Conservation (phyloP, 495 filamentous ascomycete species). For the Penicillium steckii region DNA sequence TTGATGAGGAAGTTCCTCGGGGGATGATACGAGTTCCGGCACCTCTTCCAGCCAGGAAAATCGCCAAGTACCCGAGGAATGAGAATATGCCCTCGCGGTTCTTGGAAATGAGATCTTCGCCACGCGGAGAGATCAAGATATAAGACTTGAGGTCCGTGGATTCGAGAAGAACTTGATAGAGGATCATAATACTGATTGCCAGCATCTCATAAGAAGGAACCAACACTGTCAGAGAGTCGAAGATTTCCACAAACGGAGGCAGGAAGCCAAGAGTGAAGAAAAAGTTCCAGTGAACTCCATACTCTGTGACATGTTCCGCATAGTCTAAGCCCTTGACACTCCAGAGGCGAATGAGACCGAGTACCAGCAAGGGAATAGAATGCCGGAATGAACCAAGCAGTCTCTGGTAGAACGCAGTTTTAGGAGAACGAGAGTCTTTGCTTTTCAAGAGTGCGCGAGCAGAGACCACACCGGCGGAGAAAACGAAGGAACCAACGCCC, state of each 20-base stretch:
- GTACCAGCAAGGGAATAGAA: constrained; percentile 75
- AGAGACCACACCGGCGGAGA: constrained; percentile 89
- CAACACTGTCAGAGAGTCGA: constrained; percentile 57
- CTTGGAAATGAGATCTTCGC: constrained; percentile 70
- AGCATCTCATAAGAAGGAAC: constrained; percentile 74
- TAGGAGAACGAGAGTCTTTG: constrained; percentile 40
- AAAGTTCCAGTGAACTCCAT: constrained; percentile 99
- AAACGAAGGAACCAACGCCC: constrained; percentile 97
- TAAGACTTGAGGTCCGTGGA: constrained; percentile 75
- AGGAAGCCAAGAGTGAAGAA: constrained; percentile 94
- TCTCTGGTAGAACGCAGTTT: constrained; percentile 47
- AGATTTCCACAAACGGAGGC: constrained; percentile 86
- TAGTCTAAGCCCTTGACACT: constrained; percentile 95
- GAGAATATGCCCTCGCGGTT: constrained; percentile 94
- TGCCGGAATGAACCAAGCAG: constrained; percentile 67
- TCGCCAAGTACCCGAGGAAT: constrained; percentile 89
- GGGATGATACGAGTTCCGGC: constrained; percentile 77
- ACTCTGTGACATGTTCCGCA: constrained; percentile 95
- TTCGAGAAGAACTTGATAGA: constrained; percentile 76
- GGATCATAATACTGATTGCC: constrained; percentile 58
- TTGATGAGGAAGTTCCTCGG: constrained; percentile 42
- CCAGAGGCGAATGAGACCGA: constrained; percentile 78
- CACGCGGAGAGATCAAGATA: constrained; percentile 79
- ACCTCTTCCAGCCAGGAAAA: constrained; percentile 88
- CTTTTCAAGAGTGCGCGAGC: constrained; percentile 82